phyloP scores from a whole-genome alignment of 2,329 filamentous ascomycete genomes.

The Coniochaeta hoffmannii region DNA sequence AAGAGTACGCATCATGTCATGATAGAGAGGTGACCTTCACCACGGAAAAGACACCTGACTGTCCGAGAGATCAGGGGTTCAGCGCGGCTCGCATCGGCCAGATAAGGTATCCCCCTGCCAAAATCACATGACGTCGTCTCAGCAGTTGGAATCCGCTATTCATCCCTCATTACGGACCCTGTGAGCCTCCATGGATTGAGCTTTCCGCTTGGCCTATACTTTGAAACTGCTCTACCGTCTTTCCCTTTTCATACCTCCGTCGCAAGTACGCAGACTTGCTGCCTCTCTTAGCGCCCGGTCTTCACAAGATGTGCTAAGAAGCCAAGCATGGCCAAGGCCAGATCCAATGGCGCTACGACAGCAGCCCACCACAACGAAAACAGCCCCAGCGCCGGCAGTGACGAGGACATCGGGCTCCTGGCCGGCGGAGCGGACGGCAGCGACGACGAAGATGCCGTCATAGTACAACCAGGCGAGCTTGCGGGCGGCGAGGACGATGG shows the following conservation, averaged over 20 bases:
- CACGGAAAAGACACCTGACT: too few relatives aligned
- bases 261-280: neutral
- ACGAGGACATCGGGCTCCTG: slow-evolving; percentile 19
- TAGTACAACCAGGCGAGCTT: slow-evolving; percentile 4
- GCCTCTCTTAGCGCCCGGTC: neutral
- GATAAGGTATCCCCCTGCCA: neutral
- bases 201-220: neutral
- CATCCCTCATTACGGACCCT: neutral
- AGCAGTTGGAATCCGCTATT: neutral
- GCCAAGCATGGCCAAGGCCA: slow-evolving; percentile 19
- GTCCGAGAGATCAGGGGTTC: neutral
- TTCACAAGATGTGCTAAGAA: slow-evolving; percentile 18
- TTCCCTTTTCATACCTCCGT: neutral
- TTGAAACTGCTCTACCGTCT: neutral
- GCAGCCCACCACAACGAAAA: slow-evolving; percentile 6
- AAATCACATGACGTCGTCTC: neutral
- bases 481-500: neutral
- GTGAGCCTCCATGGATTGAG: neutral
- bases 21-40: too few relatives aligned
- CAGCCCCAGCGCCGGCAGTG: slow-evolving; percentile 4
- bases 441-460: slow-evolving; percentile 3
- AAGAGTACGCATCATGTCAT: too few relatives aligned
- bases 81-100: neutral
- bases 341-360: slow-evolving; percentile 16
- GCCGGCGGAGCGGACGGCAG: slow-evolving; percentile 9